Base-by-base conservation (phyloP, 176 grass and related monocot genomes). In the Carex parvula region DNA sequence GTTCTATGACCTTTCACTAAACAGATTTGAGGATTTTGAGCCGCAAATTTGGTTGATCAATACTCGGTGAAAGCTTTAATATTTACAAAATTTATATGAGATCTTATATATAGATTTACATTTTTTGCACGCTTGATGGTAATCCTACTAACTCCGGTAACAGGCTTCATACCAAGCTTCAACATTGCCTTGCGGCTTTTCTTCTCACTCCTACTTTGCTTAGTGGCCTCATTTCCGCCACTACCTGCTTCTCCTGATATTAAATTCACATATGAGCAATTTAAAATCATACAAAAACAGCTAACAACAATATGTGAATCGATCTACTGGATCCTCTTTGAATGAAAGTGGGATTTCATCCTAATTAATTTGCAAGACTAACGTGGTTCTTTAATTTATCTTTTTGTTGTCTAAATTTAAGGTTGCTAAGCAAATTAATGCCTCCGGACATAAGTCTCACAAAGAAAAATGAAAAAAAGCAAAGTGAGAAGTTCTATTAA, bases 131-230 rank as follows among this genome's bases (percentile, higher is more conserved):
- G 84, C 16, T 91, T 93, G 39, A 97, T 93, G 54, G 91, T 93
- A 71, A 97, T 92, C 80, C 94, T 91, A 76, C 54, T 97, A 66
- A 97, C 94, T 9, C 91, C 94, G 2, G 91, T 90, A 81, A 93
- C 85, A 37, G 91, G 88, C 79, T 97, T 97, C 94, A 97, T 97
- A 35, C 94, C 94, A 56, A 97, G 94, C 87, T 97, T 97, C 86
- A 97, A 88, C 94, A 93, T 97, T 80, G 89, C 94, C 89, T 97
- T 97, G 81, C 94, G 94, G 87, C 94, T 93, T 84, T 97, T 97
- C 80, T 97, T 97, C 87, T 93, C 91, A 59, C 94, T 97, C 81
- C 94, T 79, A 81, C 91, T 97, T 80, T 93, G 89, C 88, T 93
- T 97, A 14, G 87, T 84, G 60, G 85, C 83, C 81, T 91, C 91